phyloP scores from a whole-genome alignment of 139 green algal genomes.

The Haematococcus lacustris region DNA sequence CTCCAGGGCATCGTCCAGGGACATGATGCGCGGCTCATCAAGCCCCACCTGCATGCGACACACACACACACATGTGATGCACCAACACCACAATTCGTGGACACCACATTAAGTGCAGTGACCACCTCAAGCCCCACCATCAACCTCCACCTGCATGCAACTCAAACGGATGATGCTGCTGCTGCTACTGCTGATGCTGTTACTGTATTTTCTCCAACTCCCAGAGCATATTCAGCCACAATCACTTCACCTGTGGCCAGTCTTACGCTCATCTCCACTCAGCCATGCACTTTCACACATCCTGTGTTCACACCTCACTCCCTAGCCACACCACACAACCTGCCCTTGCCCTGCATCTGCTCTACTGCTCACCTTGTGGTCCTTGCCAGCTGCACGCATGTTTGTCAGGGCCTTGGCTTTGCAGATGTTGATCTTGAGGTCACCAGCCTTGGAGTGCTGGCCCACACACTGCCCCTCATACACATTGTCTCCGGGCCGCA shows the following conservation, averaged over 20 bases:
- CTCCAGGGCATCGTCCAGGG: constrained; percentile 92
- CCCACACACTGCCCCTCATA: constrained; percentile 94
- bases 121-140: too few species aligned
- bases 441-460: constrained; percentile 86
- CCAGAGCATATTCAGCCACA: too few species aligned
- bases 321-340: too few species aligned
- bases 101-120: too few species aligned
- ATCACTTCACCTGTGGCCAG: too few species aligned
- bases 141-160: too few species aligned
- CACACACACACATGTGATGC: background rate
- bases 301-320: too few species aligned
- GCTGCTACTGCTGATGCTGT: too few species aligned
- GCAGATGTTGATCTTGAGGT: constrained; percentile 95
- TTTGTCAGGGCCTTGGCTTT: constrained; percentile 95
- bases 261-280: too few species aligned
- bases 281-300: too few species aligned
- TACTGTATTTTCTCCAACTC: too few species aligned
- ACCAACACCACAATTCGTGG: background rate
- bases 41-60: constrained; percentile 39
- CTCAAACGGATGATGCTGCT: too few species aligned
- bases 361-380: constrained; percentile 39
- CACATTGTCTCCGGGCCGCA: constrained; percentile 74
- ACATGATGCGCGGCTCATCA: constrained; percentile 65
- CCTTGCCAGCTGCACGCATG: constrained; percentile 71
- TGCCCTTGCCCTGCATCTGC: background rate